Evolutionary conservation across 169 alveolate genomes (phyloP).

Genomic region (Neospora caninum): DNA sequence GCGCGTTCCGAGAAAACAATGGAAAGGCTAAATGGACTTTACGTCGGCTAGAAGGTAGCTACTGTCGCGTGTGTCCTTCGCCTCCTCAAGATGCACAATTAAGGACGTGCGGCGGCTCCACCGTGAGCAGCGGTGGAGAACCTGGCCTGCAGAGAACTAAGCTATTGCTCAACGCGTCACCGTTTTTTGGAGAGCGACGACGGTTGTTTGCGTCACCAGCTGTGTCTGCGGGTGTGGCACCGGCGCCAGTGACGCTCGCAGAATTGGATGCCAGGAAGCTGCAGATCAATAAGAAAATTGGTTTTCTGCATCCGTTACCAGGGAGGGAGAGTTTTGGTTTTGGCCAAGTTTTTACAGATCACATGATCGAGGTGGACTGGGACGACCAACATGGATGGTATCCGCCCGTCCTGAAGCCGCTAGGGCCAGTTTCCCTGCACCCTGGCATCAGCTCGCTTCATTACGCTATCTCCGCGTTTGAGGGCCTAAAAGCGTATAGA

Average conservation of each 20-base stretch:
- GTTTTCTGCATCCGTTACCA: slow-evolving; percentile 26
- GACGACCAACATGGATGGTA: slow-evolving; percentile 37
- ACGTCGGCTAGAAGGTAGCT: too few species aligned
- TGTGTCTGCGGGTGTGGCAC: not conserved
- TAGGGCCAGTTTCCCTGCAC: slow-evolving; percentile 15
- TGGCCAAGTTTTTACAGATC: slow-evolving; percentile 21
- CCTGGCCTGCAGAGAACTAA: too few species aligned
- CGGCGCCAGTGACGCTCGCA: slow-evolving; percentile 2
- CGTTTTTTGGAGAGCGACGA: not conserved
- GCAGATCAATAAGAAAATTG: not conserved
- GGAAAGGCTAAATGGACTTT: too few species aligned
- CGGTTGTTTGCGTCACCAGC: not conserved
- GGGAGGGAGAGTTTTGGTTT: not conserved
- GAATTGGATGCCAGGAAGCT: not conserved
- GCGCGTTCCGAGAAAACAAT: too few species aligned
- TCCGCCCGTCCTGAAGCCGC: slow-evolving; percentile 35
- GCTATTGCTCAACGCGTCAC: not conserved
- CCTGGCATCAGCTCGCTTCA: slow-evolving; percentile 37
- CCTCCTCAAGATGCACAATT: too few species aligned
- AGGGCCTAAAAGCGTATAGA: slow-evolving; percentile 51
- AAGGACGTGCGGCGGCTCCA: too few species aligned
- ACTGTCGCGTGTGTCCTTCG: too few species aligned
- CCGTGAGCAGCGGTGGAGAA: too few species aligned
- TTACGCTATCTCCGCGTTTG: slow-evolving; percentile 36
- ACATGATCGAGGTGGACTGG: slow-evolving; percentile 52